Percentiles rank a stretch among this genome's conserved stretches.
Conservation (phyloP, 192 early-diverging fungal genomes). For the Coemansia sp. region DNA sequence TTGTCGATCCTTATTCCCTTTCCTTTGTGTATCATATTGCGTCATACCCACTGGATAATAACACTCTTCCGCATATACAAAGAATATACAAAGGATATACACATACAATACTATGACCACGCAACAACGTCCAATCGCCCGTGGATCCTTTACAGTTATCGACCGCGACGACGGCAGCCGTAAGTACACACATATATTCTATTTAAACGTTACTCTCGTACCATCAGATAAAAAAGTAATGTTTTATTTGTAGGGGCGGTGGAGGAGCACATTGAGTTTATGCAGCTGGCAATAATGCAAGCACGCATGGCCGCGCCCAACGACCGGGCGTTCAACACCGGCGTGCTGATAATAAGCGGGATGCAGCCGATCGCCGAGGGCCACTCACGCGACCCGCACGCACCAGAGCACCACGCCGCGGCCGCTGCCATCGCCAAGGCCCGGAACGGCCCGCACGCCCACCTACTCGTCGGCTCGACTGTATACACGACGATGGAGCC, state of each 20-base stretch:
- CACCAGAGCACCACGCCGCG: constrained; percentile 22
- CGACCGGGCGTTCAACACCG: constrained; percentile 26
- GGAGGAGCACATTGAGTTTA: constrained; percentile 37
- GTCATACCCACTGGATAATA: too few relatives aligned
- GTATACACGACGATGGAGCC: constrained; percentile 99
- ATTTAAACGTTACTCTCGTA: background rate
- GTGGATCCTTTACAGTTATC: constrained; percentile 34
- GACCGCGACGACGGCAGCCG: constrained; percentile 30
- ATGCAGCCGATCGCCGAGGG: constrained; percentile 24
- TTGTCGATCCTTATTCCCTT: too few relatives aligned
- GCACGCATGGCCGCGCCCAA: constrained; percentile 24
- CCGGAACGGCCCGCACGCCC: background rate
- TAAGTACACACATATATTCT: constrained; percentile 7
- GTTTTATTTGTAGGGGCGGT: constrained; percentile 13
- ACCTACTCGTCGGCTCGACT: constrained; percentile 49
- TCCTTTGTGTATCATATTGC: too few relatives aligned
- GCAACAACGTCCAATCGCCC: background rate
- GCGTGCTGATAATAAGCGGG: constrained; percentile 31
- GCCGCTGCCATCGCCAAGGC: constrained; percentile 30
- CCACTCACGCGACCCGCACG: constrained; percentile 26
- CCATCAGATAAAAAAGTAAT: background rate
- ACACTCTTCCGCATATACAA: too few relatives aligned
- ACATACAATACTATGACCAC: too few relatives aligned
- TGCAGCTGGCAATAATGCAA: constrained; percentile 44
- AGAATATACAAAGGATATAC: background rate